Evolutionary conservation across 23 red algal species (phyloP).

Genomic region (Rhodosorus marinus): DNA sequence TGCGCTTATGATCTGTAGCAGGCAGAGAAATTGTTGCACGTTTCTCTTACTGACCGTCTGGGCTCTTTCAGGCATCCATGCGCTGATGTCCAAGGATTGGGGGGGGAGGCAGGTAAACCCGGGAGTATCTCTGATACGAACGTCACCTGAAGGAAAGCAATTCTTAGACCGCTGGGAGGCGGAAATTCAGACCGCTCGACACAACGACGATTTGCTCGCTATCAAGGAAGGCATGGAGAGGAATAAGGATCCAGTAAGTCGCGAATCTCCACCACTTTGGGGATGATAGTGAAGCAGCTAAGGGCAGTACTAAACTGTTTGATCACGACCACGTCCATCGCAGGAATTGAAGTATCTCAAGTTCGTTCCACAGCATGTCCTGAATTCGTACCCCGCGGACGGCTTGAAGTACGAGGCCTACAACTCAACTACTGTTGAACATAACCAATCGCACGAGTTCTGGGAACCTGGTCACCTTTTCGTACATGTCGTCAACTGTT

Average conservation of each 20-base stretch:
- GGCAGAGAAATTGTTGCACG: no score
- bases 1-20: not conserved
- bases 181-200: not conserved
- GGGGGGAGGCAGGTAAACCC: slow-evolving; percentile 1
- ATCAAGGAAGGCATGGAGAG: not conserved
- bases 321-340: no score
- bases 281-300: no score
- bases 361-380: not conserved
- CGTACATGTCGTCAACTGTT: not conserved
- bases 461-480: not conserved
- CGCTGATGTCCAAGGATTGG: not conserved
- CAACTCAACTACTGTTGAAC: not conserved
- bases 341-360: not conserved
- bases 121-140: not conserved
- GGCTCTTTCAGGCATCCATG: no score
- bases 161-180: not conserved
- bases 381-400: not conserved
- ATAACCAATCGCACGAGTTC: not conserved
- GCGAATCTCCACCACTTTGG: no score
- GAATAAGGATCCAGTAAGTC: not conserved
- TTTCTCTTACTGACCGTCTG: no score
- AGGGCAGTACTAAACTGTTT: no score
- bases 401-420: not conserved
- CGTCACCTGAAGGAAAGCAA: not conserved
- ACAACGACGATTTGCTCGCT: not conserved